A percentile compares a stretch with the other conserved stretches of the same genome.
phyloP scores from a whole-genome alignment of 495 filamentous ascomycete species.

The Usnea hakonensis region DNA sequence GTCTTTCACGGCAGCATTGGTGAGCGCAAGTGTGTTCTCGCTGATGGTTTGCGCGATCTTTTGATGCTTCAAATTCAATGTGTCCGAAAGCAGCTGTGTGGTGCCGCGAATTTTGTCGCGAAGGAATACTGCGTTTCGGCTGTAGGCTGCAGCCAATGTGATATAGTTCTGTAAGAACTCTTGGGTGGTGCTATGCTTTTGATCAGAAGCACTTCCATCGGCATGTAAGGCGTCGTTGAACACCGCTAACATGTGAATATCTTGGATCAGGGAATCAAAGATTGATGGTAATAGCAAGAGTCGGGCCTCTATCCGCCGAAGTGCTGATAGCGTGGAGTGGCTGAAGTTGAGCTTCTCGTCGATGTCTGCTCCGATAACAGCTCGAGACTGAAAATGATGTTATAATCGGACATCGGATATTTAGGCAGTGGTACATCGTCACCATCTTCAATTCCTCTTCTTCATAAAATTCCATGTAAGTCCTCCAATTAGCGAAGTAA shows the following conservation, averaged over 20 bases:
- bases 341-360: conserved; percentile 6
- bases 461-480: conserved; percentile 33
- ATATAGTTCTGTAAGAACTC: conserved; percentile 1
- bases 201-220: background rate
- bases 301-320: conserved; percentile 1
- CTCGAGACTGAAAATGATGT: conserved; percentile 1
- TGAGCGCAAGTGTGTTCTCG: conserved; percentile 1
- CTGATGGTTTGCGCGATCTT: background rate
- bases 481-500: conserved; percentile 36
- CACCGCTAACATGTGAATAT: background rate
- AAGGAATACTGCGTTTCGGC: conserved; percentile 2
- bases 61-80: conserved; percentile 11
- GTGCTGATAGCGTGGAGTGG: conserved; percentile 1
- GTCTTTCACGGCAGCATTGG: background rate
- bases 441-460: conserved; percentile 30
- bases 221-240: background rate
- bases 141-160: background rate
- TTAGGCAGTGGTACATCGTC: background rate
- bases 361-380: conserved; percentile 2
- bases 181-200: background rate
- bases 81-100: conserved; percentile 1
- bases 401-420: background rate
- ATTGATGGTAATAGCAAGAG: conserved; percentile 6
- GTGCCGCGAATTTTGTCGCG: background rate
- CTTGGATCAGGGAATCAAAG: conserved; percentile 5